These are phyloP conservation scores for Ambrosia hybrid DNA, from an alignment of 140 eudicot genomes.

Conservation along the genomic window DNA sequence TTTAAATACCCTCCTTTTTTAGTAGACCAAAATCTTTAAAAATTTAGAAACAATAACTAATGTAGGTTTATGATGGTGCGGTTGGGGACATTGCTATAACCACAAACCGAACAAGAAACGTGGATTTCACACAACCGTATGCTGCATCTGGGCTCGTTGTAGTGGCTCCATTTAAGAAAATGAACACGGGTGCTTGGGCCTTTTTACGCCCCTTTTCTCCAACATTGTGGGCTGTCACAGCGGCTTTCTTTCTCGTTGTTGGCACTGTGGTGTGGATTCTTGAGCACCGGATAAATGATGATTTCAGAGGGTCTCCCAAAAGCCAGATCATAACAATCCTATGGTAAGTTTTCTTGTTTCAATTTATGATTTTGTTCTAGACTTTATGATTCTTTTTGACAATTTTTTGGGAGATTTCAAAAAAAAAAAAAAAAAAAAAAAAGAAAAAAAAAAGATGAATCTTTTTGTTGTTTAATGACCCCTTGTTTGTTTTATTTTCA, in stretches of 20 bases:
- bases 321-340: slow-evolving; percentile 69
- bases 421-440: no score
- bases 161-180: slow-evolving; percentile 71
- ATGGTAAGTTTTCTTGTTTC: slow-evolving; percentile 47
- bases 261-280: slow-evolving; percentile 85
- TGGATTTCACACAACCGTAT: slow-evolving; percentile 89
- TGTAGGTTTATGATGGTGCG: slow-evolving; percentile 71
- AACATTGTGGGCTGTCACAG: slow-evolving; percentile 70
- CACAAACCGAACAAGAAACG: slow-evolving; percentile 68
- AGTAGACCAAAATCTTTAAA: background rate
- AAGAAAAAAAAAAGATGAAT: background rate
- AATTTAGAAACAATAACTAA: background rate
- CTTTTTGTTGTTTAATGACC: slow-evolving; percentile 6
- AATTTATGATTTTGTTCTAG: background rate
- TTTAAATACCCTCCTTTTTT: background rate
- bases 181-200: slow-evolving; percentile 88
- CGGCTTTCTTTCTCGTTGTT: slow-evolving; percentile 63
- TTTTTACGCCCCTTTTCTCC: slow-evolving; percentile 82
- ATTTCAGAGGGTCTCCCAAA: slow-evolving; percentile 81
- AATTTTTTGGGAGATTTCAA: background rate
- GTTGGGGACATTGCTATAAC: slow-evolving; percentile 86
- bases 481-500: slow-evolving; percentile 38
- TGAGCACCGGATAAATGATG: slow-evolving; percentile 83
- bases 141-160: slow-evolving; percentile 88
- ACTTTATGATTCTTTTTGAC: background rate